Evolutionary conservation across 768 basidiomycete genomes (phyloP).

Genomic region (Pleurotus platypus): DNA sequence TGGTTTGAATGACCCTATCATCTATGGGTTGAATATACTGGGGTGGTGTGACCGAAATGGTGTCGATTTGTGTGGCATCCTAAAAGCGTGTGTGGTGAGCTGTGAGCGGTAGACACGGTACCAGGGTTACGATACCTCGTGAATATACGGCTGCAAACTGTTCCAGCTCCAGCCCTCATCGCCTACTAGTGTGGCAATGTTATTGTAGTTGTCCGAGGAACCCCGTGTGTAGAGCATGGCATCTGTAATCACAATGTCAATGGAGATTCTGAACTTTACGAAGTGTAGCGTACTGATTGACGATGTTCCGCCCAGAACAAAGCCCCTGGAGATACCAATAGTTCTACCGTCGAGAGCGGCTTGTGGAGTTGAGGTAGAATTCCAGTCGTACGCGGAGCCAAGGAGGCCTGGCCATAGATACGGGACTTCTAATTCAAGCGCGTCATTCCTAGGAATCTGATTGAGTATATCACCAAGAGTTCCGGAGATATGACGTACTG

Average conservation of each 20-base stretch:
- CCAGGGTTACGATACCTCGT: conserved; percentile 13
- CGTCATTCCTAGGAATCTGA: no score
- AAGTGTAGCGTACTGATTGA: conserved; percentile 23
- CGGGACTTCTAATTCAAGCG: conserved; percentile 11
- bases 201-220: conserved; percentile 20
- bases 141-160: conserved; percentile 16
- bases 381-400: conserved; percentile 25
- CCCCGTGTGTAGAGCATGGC: conserved; percentile 20
- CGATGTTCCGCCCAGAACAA: conserved; percentile 27
- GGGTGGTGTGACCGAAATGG: conserved; percentile 15
- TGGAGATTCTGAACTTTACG: not conserved
- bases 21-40: conserved; percentile 17
- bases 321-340: conserved; percentile 22
- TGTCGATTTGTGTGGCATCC: no score
- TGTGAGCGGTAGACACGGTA: not conserved
- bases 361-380: conserved; percentile 28
- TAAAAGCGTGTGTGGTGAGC: not conserved
- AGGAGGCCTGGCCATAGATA: conserved; percentile 8
- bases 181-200: conserved; percentile 16
- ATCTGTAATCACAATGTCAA: conserved; percentile 17
- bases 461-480: no score
- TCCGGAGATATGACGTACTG: conserved; percentile 14
- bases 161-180: conserved; percentile 27
- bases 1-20: conserved; percentile 17
- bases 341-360: conserved; percentile 20